Conservation (phyloP, 2,329 filamentous ascomycete species). For the Claviceps spartinae region DNA sequence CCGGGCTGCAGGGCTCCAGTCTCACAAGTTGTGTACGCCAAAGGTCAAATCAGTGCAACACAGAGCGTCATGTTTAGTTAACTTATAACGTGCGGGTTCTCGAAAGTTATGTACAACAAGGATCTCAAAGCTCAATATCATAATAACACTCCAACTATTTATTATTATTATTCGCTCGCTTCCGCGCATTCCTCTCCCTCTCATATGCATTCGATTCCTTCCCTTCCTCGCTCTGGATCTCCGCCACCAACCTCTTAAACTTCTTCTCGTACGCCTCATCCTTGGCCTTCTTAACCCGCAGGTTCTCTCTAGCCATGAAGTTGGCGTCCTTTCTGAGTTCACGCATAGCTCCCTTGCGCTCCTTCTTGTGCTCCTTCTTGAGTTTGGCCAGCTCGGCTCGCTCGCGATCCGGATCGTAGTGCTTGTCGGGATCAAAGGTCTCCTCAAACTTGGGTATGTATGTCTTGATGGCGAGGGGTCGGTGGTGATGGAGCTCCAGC, state of each 20-base stretch:
- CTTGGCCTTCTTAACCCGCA: constrained; percentile 83
- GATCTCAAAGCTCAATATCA: background rate
- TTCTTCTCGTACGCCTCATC: constrained; percentile 94
- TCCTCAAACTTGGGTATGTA: constrained; percentile 94
- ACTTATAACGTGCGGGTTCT: too few relatives aligned
- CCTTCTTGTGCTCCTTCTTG: constrained; percentile 81
- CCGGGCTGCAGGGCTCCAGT: too few relatives aligned
- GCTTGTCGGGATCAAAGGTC: constrained; percentile 82
- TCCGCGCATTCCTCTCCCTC: constrained; percentile 65
- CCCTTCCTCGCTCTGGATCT: constrained; percentile 93
- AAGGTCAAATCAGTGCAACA: background rate
- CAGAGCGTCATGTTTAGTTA: background rate
- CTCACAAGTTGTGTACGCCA: too few relatives aligned
- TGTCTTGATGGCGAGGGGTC: constrained; percentile 74
- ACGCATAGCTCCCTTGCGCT: constrained; percentile 86
- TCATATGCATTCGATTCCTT: constrained; percentile 79
- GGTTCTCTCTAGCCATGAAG: constrained; percentile 82
- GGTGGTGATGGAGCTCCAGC: constrained; percentile 79
- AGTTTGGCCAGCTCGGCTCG: constrained; percentile 75
- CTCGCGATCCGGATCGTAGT: constrained; percentile 92
- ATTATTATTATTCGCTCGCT: constrained; percentile 46
- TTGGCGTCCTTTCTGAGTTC: constrained; percentile 91
- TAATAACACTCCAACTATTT: constrained; percentile 13
- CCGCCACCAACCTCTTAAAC: constrained; percentile 78
- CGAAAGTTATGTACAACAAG: background rate